Conservation (phyloP, 805 yeast species). For the Ogataea glucozyma region DNA sequence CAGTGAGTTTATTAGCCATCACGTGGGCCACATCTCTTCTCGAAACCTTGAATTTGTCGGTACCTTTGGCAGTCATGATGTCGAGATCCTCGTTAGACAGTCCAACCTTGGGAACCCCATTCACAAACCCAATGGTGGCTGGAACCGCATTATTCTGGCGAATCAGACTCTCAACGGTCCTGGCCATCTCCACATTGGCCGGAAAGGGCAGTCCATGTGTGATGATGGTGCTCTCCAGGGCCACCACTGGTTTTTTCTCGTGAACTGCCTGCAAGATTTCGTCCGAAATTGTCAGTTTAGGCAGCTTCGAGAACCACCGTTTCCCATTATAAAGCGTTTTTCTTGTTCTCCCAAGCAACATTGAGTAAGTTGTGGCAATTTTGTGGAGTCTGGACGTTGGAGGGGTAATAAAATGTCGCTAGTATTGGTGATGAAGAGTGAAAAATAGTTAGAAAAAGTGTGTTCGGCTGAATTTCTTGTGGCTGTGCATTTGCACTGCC, state of each 20-base stretch:
- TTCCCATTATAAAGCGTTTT: not conserved
- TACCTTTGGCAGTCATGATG: conserved; percentile 43
- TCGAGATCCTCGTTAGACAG: conserved; percentile 49
- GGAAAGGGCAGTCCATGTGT: conserved; percentile 91
- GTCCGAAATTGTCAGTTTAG: conserved; percentile 24
- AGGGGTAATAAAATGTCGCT: too few relatives aligned
- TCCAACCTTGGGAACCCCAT: conserved; percentile 75
- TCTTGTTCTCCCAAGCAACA: not conserved
- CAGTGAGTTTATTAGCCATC: conserved; percentile 61
- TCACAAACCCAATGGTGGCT: conserved; percentile 78
- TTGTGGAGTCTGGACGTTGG: too few relatives aligned
- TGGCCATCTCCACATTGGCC: conserved; percentile 71
- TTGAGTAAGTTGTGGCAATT: too few relatives aligned
- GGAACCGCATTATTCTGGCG: conserved; percentile 71
- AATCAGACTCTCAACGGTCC: conserved; percentile 59
- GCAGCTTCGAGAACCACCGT: conserved; percentile 2
- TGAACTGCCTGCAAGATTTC: conserved; percentile 66
- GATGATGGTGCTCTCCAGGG: conserved; percentile 83
- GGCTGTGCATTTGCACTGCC: too few relatives aligned
- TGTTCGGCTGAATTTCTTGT: too few relatives aligned
- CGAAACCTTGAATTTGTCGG: conserved; percentile 60
- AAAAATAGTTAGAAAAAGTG: too few relatives aligned
- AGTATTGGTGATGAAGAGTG: too few relatives aligned
- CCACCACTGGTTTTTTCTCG: conserved; percentile 66
- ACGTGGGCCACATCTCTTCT: conserved; percentile 77